A percentile compares a stretch with the other conserved stretches of the same genome.
Conservation (phyloP, 2,329 filamentous ascomycete species). For the Fusarium falciforme region DNA sequence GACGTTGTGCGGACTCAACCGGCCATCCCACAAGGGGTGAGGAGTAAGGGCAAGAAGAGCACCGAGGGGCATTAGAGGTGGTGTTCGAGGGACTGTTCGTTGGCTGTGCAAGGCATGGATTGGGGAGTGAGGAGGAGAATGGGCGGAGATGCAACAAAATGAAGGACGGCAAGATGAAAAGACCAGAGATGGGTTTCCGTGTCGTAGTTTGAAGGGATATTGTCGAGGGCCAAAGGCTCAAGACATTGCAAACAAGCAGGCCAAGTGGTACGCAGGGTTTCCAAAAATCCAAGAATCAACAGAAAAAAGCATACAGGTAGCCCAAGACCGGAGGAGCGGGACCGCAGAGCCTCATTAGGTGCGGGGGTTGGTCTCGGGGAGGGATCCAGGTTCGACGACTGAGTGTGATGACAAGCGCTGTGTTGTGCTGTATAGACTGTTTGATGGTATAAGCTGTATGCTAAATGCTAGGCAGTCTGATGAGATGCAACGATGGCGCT, state of each 20-base stretch:
- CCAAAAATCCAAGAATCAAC: background rate
- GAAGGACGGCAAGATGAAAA: background rate
- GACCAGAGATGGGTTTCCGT: background rate
- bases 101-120: background rate
- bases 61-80: background rate
- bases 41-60: background rate
- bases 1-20: background rate
- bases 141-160: background rate
- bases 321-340: background rate
- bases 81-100: background rate
- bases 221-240: background rate
- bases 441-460: background rate
- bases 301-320: conserved; percentile 23
- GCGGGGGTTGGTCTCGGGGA: conserved; percentile 14
- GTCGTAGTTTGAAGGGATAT: background rate
- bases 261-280: background rate
- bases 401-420: conserved; percentile 14
- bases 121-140: background rate
- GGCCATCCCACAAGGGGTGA: background rate
- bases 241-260: background rate
- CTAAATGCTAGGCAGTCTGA: background rate
- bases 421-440: background rate
- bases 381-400: conserved; percentile 16
- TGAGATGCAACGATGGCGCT: background rate
- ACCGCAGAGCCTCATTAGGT: background rate